Percentiles rank a stretch among this genome's conserved stretches.
phyloP scores from a whole-genome alignment of 345 rosid genomes.

The Gossypium arboreum region DNA sequence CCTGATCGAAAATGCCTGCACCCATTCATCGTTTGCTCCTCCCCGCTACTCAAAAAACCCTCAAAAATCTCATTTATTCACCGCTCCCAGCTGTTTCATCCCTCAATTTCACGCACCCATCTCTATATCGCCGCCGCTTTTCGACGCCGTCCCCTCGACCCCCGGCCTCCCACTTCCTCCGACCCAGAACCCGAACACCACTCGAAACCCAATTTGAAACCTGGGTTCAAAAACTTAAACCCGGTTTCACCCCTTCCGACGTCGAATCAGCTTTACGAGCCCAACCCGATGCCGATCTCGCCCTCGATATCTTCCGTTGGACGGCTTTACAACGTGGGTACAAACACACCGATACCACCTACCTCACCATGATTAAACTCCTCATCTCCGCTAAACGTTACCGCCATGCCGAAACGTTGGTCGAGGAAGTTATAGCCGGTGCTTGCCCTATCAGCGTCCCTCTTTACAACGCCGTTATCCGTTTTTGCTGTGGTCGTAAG shows the following conservation, averaged over 20 bases:
- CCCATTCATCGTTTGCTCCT: slow-evolving; percentile 32
- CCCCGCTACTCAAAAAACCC: slow-evolving; percentile 2
- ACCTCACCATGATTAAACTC: slow-evolving; percentile 58
- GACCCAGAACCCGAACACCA: slow-evolving; percentile 58
- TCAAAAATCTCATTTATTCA: slow-evolving; percentile 1
- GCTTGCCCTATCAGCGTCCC: slow-evolving; percentile 69
- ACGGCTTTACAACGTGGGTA: slow-evolving; percentile 66
- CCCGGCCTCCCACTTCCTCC: slow-evolving; percentile 22
- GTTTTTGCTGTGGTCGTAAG: slow-evolving; percentile 81
- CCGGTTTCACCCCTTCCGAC: slow-evolving; percentile 68
- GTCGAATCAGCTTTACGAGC: slow-evolving; percentile 65
- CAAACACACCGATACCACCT: slow-evolving; percentile 60
- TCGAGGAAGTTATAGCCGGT: slow-evolving; percentile 83
- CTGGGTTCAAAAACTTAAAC: slow-evolving; percentile 75
- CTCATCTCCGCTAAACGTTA: slow-evolving; percentile 59
- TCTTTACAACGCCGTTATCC: slow-evolving; percentile 60
- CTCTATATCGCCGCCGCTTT: slow-evolving; percentile 22
- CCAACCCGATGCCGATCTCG: slow-evolving; percentile 84
- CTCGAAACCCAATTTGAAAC: slow-evolving; percentile 73
- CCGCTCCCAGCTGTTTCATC: background rate
- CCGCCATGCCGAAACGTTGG: slow-evolving; percentile 62
- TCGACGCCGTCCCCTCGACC: slow-evolving; percentile 25
- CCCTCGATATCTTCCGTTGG: slow-evolving; percentile 92
- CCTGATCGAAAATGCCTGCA: slow-evolving; percentile 24
- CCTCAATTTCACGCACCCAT: slow-evolving; percentile 7